Conservation (phyloP, 2,329 filamentous ascomycete genomes). For the Colletotrichum salicis region DNA sequence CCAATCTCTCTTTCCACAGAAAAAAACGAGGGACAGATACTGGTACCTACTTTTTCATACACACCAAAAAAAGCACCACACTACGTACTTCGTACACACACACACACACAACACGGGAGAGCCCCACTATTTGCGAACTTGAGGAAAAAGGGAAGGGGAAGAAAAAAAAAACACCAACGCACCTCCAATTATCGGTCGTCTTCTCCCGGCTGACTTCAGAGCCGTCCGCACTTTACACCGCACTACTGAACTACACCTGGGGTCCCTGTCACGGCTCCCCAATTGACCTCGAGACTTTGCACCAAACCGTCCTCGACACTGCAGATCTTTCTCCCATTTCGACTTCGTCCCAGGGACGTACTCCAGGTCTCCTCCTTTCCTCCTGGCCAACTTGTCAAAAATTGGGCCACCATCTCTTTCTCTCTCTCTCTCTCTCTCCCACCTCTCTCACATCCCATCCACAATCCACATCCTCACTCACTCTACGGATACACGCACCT, state of each 20-base stretch:
- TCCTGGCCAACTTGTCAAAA: slow-evolving; percentile 33
- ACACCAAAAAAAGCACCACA: background rate
- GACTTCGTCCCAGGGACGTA: slow-evolving; percentile 25
- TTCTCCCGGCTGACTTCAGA: slow-evolving; percentile 15
- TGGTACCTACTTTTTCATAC: background rate
- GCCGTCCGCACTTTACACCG: slow-evolving; percentile 21
- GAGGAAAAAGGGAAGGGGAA: background rate
- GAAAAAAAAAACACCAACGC: background rate
- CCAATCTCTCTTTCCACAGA: background rate
- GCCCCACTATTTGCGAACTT: background rate
- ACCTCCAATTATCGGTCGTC: slow-evolving; percentile 1
- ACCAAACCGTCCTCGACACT: slow-evolving; percentile 25
- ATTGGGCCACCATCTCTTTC: slow-evolving; percentile 31
- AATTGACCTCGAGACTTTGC: slow-evolving; percentile 35
- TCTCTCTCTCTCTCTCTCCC: background rate
- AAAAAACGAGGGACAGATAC: background rate
- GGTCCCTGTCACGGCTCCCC: slow-evolving; percentile 27
- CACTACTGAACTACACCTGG: slow-evolving; percentile 22
- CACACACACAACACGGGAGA: slow-evolving; percentile 3
- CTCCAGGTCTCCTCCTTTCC: slow-evolving; percentile 33
- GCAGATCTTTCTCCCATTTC: slow-evolving; percentile 33
- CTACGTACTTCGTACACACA: background rate
- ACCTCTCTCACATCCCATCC: background rate
- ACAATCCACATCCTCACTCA: no score
- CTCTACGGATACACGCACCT: background rate